Evolutionary conservation across 306 rosid genomes (phyloP).

Genomic region (Vigna unguiculata): DNA sequence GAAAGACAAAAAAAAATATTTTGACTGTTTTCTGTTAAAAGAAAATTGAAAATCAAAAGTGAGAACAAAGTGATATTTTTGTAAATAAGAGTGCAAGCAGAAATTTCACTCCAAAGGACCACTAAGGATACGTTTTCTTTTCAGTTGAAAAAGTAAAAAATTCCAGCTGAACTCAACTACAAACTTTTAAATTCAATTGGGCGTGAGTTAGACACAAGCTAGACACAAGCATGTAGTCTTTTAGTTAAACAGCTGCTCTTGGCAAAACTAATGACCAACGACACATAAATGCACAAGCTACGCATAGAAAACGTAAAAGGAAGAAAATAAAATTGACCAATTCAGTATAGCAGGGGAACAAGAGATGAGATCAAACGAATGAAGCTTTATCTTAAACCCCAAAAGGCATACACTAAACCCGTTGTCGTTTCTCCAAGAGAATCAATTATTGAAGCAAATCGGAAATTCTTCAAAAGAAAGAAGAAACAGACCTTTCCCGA

Average conservation of each 20-base stretch:
- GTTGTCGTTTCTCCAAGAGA: neutral
- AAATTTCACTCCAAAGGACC: neutral
- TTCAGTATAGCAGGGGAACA: slow-evolving; percentile 2
- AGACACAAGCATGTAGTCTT: neutral
- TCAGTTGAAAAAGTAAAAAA: no score
- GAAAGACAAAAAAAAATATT: neutral
- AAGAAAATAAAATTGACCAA: neutral
- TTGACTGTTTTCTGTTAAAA: neutral
- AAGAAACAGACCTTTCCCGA: slow-evolving; percentile 77
- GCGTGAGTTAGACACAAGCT: no score
- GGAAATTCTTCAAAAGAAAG: slow-evolving; percentile 32
- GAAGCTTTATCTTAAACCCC: neutral
- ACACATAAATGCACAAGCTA: slow-evolving; percentile 2
- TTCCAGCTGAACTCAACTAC: no score
- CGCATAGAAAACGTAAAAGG: neutral
- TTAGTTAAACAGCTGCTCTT: neutral
- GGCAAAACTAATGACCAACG: neutral
- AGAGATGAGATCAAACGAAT: slow-evolving; percentile 33
- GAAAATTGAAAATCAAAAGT: neutral
- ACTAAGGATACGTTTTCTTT: neutral
- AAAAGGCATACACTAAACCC: neutral
- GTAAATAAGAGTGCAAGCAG: neutral
- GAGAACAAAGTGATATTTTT: neutral
- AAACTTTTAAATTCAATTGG: no score
- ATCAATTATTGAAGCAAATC: neutral